These are phyloP conservation scores for Paspalum notatum DNA, from an alignment of 176 grass and related monocot genomes.

Conservation along the genomic window DNA sequence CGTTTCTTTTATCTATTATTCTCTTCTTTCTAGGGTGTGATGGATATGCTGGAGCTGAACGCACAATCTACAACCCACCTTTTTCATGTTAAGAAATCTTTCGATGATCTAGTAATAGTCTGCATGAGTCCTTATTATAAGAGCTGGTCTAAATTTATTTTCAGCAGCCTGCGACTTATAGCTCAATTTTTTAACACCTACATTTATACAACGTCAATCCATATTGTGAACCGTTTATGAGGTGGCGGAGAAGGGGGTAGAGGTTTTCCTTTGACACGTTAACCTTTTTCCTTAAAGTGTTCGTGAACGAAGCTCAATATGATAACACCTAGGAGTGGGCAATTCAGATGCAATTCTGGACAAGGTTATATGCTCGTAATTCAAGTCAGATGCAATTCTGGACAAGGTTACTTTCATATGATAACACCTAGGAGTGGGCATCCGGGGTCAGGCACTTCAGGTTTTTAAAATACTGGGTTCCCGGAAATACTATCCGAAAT, in stretches of 20 bases:
- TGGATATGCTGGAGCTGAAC: conserved; percentile 33
- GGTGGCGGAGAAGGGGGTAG: too few species aligned
- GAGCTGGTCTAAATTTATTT: not conserved
- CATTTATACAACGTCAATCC: not conserved
- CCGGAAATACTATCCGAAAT: too few species aligned
- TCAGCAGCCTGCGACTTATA: not conserved
- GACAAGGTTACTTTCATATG: not conserved
- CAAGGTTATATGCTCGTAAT: too few species aligned
- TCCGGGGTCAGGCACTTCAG: too few species aligned
- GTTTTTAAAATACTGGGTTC: too few species aligned
- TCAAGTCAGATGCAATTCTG: not conserved
- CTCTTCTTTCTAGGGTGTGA: not conserved
- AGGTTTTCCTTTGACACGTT: not conserved
- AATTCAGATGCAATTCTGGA: not conserved
- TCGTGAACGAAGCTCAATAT: not conserved
- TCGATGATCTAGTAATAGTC: not conserved
- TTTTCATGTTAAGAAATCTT: not conserved
- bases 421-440: not conserved
- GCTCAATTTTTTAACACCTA: not conserved
- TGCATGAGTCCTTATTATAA: not conserved
- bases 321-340: too few species aligned
- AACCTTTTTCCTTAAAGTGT: not conserved
- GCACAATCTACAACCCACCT: not conserved
- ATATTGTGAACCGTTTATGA: not conserved
- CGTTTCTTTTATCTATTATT: not conserved